Evolutionary conservation across 225 moss, liverwort and hornwort genomes (phyloP), one percentile per base, ranked within the genome.

Genomic region (Sphagnum tenellum): DNA sequence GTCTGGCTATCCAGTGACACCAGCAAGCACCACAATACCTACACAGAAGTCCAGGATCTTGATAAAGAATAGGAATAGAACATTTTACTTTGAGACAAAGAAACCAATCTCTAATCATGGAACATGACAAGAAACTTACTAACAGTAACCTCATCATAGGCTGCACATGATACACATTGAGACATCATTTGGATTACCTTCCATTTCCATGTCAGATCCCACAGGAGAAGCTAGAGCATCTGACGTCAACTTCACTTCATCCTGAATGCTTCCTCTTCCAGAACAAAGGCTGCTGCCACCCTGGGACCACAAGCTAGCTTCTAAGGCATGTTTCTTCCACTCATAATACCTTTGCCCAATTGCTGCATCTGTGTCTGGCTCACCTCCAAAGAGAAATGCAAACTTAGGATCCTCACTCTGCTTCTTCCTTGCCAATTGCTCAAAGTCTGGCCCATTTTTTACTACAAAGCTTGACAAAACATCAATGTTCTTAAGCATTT

Each of bases 401-500:
- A 87, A 86, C 12, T 81, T 85, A 46, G 83, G 83, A 69, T 82
- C 75, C 47, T 70, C 76, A 11, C 51, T 64, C 77, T 85, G 79
- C 63, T 80, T 91, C 59, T 76, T 50, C 55, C 66, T 72, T 49
- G 75, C 72, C 76, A 89, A 73, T 0, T 71, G 73, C 72, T 91
- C 89, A 72, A 83, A 78, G 5, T 44, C 50, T 3, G 75, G 71
- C 9, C 85, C 87, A 73, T 91, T 71, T 70, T 73, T 85, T 29
- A 78, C 62, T 48, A 91, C 85, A 64, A 62, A 82, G 51, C 64
- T 70, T 50, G 90, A 81, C 7, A 85, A 67, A 3, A 74, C 9
- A 67, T 91, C 87, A 67, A 85, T 89, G 9, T 85, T 91, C 67
- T 86, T 86, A 48, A 94, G 66, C 85, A 89, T 89, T 69, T 83